Base-by-base conservation (phyloP, 2,329 filamentous ascomycete species). In the Aspergillus caelatus region DNA sequence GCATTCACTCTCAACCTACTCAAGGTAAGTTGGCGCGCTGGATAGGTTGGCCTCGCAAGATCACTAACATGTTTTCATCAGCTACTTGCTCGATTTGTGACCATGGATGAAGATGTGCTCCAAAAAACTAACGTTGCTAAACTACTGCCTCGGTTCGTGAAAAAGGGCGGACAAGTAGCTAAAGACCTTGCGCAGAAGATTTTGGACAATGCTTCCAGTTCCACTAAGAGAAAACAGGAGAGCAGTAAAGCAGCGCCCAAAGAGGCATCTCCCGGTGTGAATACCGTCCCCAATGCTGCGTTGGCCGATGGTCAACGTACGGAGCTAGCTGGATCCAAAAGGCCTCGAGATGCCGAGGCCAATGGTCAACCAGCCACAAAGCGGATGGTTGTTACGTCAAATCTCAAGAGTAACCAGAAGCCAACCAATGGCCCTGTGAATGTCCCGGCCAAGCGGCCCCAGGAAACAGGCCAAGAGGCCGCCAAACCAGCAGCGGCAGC, bases 91-190 rank as follows among this genome's bases (percentile, higher is more conserved):
- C 80, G 80, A 50, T 88, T 86, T 65, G 81, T 82, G 16, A 88
- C 85, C 8, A 78, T 89, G 69, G 87, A 85, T 62, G 82, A 83
- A 63, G 84, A 86, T 57, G 80, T 84, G 56, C 78, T 89, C 28
- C 83, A 87, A 68, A 87, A 86, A 71, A 87, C 85, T 10, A 88
- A 88, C 68, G 76, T 88, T 34, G 80, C 81, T 60, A 89, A 88
- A 70, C 79, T 88, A 19, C 75, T 89, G 19, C 81, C 82, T 3
- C 81, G 83, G 30, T 84, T 88, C 66, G 78, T 84, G 58, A 89
- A 88, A 74, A 85, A 84, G 66, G 86, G 86, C 30, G 84, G 84
- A 66, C 82, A 82, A n/a, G 79, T 82, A 55, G 84, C 83, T 56
- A 86, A 87, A 69, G 79, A 78, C 19, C 79, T 86, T 39, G 84